Evolutionary conservation across 2,329 filamentous ascomycete species (phyloP), one percentile per base, ranked within the genome.

Genomic region (Venturia asperata): DNA sequence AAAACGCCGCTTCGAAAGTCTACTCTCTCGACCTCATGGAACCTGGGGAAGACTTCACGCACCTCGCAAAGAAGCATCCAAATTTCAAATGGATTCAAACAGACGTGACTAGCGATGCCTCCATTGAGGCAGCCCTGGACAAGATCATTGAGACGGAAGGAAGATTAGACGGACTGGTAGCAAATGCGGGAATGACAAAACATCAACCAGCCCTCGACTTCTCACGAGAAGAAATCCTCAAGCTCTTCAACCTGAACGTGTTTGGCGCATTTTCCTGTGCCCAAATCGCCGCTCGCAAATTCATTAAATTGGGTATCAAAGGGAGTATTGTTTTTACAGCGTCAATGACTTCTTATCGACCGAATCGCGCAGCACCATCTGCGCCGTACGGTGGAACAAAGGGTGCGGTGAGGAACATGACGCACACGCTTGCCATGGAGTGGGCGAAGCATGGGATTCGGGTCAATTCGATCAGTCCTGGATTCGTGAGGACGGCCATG

Each of bases 381-480:
- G 71, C 71, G 5, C 61, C 61, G 9, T 63, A 63, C n/a, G 61
- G 61, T n/a, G 61, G 61, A 6, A 63, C 61, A 11, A 63, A 63
- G 61, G 61, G 61, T 17, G 61, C 61, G 5, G 1, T 63, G 91
- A 88, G 62, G 90, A 89, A 69, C 85, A 86, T 78, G 86, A 93
- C 69, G 90, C 92, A 82, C 93, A 93, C 84, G 92, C 87, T 80
- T 90, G 86, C 86, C 71, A 87, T 87, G 74, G 86, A 89, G 76
- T 89, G 86, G 86, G 79, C 84, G 66, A 85, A 86, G 74, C 88
- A 88, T 74, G 86, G 86, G 60, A 65, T 77, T 65, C 72, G 64
- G 7, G 64, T 65, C 19, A 65, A 65, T 39, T 64, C 63, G 37
- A 64, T 64, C 5, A 41, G 34, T 42, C 63, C 63, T 3, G 63